A percentile compares a stretch with the other conserved stretches of the same genome.
Conservation (phyloP, 2,329 filamentous ascomycete genomes). For the Calonectria naviculata region DNA sequence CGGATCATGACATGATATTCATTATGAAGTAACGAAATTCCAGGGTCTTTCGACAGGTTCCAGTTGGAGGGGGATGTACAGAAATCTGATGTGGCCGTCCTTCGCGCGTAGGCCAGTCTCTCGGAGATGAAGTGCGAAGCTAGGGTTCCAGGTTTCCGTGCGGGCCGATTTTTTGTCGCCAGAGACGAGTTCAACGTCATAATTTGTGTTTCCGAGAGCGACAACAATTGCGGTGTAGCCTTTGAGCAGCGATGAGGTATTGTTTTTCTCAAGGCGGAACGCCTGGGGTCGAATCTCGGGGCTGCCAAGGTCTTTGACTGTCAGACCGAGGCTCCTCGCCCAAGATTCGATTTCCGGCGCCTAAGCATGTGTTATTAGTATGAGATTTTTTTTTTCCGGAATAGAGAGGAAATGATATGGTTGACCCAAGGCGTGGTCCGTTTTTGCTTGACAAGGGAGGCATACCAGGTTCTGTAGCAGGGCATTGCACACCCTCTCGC, state of each 20-base stretch:
- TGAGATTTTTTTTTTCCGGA: background rate
- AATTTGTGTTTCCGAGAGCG: constrained; percentile 38
- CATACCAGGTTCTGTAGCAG: constrained; percentile 37
- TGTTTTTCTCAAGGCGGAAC: constrained; percentile 40
- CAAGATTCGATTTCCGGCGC: constrained; percentile 36
- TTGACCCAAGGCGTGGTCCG: background rate
- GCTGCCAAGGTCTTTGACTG: constrained; percentile 35
- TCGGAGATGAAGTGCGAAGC: constrained; percentile 36
- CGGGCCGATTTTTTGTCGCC: constrained; percentile 33
- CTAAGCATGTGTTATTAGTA: constrained; percentile 18
- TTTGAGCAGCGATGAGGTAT: constrained; percentile 39
- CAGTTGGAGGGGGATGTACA: constrained; percentile 39
- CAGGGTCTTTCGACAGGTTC: constrained; percentile 31
- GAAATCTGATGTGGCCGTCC: constrained; percentile 39
- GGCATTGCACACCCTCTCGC: constrained; percentile 34
- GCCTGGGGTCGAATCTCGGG: constrained; percentile 40
- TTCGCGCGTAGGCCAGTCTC: constrained; percentile 38
- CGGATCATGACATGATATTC: constrained; percentile 41
- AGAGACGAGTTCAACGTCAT: constrained; percentile 38
- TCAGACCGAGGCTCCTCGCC: constrained; percentile 35
- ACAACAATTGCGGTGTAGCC: constrained; percentile 40
- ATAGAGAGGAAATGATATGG: background rate
- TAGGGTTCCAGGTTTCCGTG: constrained; percentile 36
- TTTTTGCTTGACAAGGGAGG: background rate
- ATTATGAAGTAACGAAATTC: constrained; percentile 37